Evolutionary conservation across 2,329 filamentous ascomycete genomes (phyloP), one percentile per base, ranked within the genome.

Genomic region (Diaporthe sp.): DNA sequence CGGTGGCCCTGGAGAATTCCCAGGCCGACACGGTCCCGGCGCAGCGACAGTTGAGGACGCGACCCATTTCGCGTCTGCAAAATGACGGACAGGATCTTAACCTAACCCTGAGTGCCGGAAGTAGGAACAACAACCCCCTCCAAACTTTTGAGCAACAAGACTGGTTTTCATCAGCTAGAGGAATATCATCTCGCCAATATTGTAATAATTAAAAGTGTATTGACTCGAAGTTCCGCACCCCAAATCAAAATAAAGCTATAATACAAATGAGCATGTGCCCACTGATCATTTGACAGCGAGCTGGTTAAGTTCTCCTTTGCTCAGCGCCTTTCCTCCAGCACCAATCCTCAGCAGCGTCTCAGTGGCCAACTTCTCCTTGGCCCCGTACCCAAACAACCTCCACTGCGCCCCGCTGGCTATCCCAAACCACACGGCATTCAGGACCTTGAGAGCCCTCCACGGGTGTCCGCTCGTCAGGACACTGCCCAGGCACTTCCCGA

Each of bases 381-480:
- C 78, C 9, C 82, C 82, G 10, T 83, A 71, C 3, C 84, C 84
- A 68, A 80, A 81, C 15, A 85, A 73, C 46, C 84, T 78, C 80
- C 83, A 85, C 77, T 84, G 82, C 28, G 83, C 83, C 12, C 80
- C 80, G 22, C 80, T 81, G n/a, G 81, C 81, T 4, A 84, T 78
- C 42, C 83, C 82, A 71, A 84, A 84, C 78, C 84, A 84, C 44
- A 85, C 82, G 3, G 82, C 80, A 15, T 77, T 79, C 28, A 84
- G 76, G 4, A 84, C 77, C 25, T 76, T 77, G 28, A 82, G 70
- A 0, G 81, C 80, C n/a, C 72, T 74, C 55, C 78, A 70, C 8
- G 82, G 83, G n/a, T 76, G 79, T 9, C 80, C 79, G 37, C 78
- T 77, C 28, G 75, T 79, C 70, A 83, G 79, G 5, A 83, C 74